Percentiles rank a stretch among this genome's conserved stretches.
These are phyloP conservation scores for Amanita polypyramis DNA, from an alignment of 768 basidiomycete genomes.

Conservation along the genomic window DNA sequence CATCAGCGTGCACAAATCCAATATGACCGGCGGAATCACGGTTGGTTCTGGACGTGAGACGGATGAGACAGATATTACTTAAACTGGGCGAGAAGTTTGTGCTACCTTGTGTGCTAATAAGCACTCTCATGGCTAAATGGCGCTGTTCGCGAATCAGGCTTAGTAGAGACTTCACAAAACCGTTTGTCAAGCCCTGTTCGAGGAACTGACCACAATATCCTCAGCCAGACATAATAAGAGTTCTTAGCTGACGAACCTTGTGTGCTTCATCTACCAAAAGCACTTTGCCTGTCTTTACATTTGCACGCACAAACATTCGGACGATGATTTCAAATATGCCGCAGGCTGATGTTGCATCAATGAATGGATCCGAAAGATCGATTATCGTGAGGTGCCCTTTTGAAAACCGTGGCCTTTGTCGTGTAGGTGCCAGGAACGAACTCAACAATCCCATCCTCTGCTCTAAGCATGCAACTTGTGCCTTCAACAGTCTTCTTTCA, in stretches of 20 bases:
- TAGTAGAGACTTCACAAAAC: slow-evolving; percentile 48
- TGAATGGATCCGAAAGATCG: slow-evolving; percentile 65
- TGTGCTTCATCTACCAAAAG: slow-evolving; percentile 70
- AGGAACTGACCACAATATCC: slow-evolving; percentile 31
- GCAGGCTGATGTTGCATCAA: slow-evolving; percentile 58
- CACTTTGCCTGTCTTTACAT: slow-evolving; percentile 54
- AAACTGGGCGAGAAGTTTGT: slow-evolving; percentile 8
- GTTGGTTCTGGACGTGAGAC: slow-evolving; percentile 45
- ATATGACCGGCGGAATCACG: slow-evolving; percentile 53
- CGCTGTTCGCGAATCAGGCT: slow-evolving; percentile 59
- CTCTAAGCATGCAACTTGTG: slow-evolving; percentile 44
- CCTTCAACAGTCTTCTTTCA: slow-evolving; percentile 43
- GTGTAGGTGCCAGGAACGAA: slow-evolving; percentile 36
- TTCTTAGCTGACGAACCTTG: slow-evolving; percentile 31
- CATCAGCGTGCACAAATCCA: slow-evolving; percentile 55
- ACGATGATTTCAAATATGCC: slow-evolving; percentile 61
- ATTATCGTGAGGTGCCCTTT: slow-evolving; percentile 55
- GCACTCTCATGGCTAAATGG: slow-evolving; percentile 60
- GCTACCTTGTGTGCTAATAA: slow-evolving; percentile 66
- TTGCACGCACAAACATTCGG: slow-evolving; percentile 51
- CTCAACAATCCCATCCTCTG: slow-evolving; percentile 54
- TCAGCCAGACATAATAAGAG: slow-evolving; percentile 26
- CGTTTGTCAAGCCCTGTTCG: slow-evolving; percentile 28
- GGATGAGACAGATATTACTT: background rate
- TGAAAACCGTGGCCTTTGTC: slow-evolving; percentile 28